A percentile compares a stretch with the other conserved stretches of the same genome.
Conservation (phyloP, 495 filamentous ascomycete genomes). For the Talaromyces nanjingensis region DNA sequence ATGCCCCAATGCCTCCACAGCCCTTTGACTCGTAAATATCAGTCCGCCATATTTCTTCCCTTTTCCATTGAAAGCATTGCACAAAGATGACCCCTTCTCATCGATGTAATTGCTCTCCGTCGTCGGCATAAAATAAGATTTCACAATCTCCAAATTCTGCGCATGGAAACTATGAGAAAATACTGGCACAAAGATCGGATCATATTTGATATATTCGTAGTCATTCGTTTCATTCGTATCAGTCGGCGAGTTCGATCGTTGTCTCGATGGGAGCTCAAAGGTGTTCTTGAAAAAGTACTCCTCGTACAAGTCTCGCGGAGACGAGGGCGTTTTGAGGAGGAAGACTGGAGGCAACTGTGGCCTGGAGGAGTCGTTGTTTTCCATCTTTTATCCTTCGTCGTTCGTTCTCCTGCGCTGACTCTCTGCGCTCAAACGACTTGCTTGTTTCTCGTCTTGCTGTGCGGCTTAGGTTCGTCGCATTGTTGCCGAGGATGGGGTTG, state of each 20-base stretch:
- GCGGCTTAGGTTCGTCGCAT: not conserved
- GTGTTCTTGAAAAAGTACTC: conserved; percentile 53
- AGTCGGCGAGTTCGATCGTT: not conserved
- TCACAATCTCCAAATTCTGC: conserved; percentile 38
- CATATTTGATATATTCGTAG: conserved; percentile 2
- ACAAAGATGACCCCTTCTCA: not conserved
- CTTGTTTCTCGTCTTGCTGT: not conserved
- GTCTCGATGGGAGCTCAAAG: not conserved
- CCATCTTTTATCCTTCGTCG: not conserved
- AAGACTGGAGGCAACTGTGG: conserved; percentile 48
- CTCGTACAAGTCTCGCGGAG: conserved; percentile 71
- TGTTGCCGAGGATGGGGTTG: not conserved
- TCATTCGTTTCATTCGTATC: conserved; percentile 11
- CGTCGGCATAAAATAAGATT: conserved; percentile 29
- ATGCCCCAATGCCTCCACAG: conserved; percentile 75
- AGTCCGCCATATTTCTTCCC: conserved; percentile 62
- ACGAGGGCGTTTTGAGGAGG: conserved; percentile 81
- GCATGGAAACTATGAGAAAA: conserved; percentile 62
- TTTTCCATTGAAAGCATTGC: conserved; percentile 12
- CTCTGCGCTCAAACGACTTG: not conserved
- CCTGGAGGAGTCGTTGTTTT: not conserved
- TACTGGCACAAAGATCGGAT: conserved; percentile 73
- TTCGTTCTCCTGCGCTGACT: not conserved
- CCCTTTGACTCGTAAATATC: conserved; percentile 90
- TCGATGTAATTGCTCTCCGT: conserved; percentile 9